Evolutionary conservation across 2,329 filamentous ascomycete genomes (phyloP), one percentile per base, ranked within the genome.

Genomic region (Colletotrichum zoysiae): DNA sequence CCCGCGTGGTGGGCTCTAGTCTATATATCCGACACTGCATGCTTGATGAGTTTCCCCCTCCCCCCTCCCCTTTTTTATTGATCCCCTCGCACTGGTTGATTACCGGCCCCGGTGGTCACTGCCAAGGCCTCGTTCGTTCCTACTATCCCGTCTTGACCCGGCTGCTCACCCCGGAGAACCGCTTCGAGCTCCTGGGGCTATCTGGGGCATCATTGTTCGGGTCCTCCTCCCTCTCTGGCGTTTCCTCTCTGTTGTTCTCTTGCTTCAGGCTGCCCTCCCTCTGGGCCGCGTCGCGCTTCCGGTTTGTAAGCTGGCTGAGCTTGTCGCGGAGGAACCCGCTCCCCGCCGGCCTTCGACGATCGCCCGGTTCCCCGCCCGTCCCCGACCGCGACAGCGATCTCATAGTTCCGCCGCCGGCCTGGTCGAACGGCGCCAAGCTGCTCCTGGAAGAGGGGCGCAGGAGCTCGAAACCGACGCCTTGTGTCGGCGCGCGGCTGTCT

Each of bases 251-350:
- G 2, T 66, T 61, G 14, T 26, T 50, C 35, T 23, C 51, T 33
- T 58, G 53, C 11, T 33, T 57, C 9, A 57, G 65, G 30, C 58
- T 70, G 3, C 30, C 73, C n/a, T 75, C 76, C 53, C 75, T 75
- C 46, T 69, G 72, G 3, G 58, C 71, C 14, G 65, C 64, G 44
- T 75, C 78, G 72, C 70, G 73, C 71, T 77, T 75, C 65, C 76
- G 75, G 51, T 72, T 66, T 38, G 74, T 75, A 60, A 78, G 69
- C 23, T 80, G 80, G 60, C 74, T 82, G 14, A 82, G 53, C 73
- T 80, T 84, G 35, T 82, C 82, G 40, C 78, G 77, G 7, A 84
- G 72, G 66, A 81, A 82, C 2, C 79, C 78, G 23, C 78, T 73
- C 7, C 78, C 77, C 11, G 74, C 75, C 14, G 79, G 76, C 72